phyloP scores from a whole-genome alignment of 192 early-diverging fungal genomes.

The Linnemannia exigua region DNA sequence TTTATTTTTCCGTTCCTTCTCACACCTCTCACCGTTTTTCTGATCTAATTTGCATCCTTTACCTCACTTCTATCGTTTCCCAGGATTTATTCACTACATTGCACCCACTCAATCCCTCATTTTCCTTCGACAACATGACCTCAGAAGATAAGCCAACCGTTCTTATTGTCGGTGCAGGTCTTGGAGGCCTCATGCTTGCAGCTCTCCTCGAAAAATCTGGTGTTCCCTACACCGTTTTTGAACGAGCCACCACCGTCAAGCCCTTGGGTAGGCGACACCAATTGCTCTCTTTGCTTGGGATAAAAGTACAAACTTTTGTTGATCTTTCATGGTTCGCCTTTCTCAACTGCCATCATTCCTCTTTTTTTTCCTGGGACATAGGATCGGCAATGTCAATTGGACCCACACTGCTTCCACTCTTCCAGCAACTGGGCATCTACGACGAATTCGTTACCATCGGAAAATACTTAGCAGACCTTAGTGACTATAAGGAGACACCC shows the following conservation, averaged over 20 bases:
- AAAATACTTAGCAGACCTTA: not conserved
- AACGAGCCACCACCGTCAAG: not conserved
- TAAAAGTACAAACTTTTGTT: too few species aligned
- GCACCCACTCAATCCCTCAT: too few species aligned
- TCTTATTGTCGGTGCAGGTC: not conserved
- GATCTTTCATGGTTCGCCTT: too few species aligned
- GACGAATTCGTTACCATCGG: slow-evolving; percentile 1
- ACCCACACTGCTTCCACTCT: not conserved
- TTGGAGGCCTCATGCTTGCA: not conserved
- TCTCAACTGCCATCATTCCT: not conserved
- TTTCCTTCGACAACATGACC: not conserved
- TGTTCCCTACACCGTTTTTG: not conserved
- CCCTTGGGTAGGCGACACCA: not conserved
- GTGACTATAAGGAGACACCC: not conserved
- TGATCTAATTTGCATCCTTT: too few species aligned
- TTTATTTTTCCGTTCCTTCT: too few species aligned
- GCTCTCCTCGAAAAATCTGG: not conserved
- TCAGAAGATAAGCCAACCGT: not conserved
- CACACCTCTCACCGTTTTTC: too few species aligned
- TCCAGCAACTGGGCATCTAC: slow-evolving; percentile 20
- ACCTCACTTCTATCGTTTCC: too few species aligned
- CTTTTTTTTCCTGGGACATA: not conserved
- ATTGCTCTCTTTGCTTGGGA: not conserved
- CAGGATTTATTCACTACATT: too few species aligned
- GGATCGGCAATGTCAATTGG: not conserved